Percentiles rank a stretch among this genome's conserved stretches.
Evolutionary conservation across 179 eudicot species (phyloP).

Genomic region (Beta corolliflora): DNA sequence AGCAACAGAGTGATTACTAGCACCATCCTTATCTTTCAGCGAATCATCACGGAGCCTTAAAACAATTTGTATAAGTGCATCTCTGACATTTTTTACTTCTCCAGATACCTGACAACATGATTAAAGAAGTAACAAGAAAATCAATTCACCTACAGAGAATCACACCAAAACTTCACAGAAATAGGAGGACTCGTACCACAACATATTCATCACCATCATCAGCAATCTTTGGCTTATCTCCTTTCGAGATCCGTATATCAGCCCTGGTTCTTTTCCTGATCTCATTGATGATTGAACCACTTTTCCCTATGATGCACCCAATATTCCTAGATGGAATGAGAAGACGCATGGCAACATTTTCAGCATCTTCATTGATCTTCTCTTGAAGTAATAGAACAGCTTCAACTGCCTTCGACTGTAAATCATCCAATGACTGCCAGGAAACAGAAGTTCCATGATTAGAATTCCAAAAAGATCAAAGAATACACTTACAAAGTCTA

Average conservation of each 20-base stretch:
- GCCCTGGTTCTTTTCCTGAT: conserved; percentile 83
- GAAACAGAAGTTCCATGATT: conserved; percentile 2
- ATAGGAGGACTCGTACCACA: conserved; percentile 48
- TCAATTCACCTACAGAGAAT: conserved; percentile 1
- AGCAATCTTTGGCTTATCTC: conserved; percentile 61
- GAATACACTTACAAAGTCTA: neutral
- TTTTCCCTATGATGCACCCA: conserved; percentile 87
- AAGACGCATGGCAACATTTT: conserved; percentile 54
- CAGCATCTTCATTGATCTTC: conserved; percentile 90
- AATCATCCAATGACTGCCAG: conserved; percentile 71
- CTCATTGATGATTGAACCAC: conserved; percentile 88
- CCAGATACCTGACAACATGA: conserved; percentile 65
- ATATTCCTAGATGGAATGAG: conserved; percentile 80
- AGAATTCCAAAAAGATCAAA: neutral
- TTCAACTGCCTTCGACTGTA: conserved; percentile 85
- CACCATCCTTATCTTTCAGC: conserved; percentile 61
- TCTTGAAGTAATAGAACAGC: conserved; percentile 91
- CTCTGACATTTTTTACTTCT: conserved; percentile 76
- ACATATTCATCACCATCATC: conserved; percentile 68
- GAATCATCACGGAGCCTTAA: conserved; percentile 87
- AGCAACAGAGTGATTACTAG: conserved; percentile 46
- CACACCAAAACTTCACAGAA: neutral
- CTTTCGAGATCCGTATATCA: conserved; percentile 77
- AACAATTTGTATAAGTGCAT: conserved; percentile 89
- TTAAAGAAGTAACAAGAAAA: neutral